A percentile compares a stretch with the other conserved stretches of the same genome.
Conservation (phyloP, 352 stramenopile genomes). For the Globisporangium nodosum region DNA sequence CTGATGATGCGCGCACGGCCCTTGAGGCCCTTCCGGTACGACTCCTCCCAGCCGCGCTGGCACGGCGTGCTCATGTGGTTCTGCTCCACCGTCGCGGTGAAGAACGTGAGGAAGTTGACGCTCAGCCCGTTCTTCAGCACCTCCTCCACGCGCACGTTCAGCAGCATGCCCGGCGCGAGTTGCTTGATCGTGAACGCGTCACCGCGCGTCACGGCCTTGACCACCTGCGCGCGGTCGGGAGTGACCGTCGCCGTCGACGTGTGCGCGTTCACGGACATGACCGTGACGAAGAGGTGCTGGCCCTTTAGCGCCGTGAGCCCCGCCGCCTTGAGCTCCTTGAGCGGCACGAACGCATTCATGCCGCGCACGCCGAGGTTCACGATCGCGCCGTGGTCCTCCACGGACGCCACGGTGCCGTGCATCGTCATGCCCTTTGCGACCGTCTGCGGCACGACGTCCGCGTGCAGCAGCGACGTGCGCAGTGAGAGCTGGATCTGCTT, state of each 20-base stretch:
- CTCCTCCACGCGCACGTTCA: slow-evolving; percentile 90
- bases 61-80: slow-evolving; percentile 87
- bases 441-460: slow-evolving; percentile 50
- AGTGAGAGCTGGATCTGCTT: slow-evolving; percentile 91
- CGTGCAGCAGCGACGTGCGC: slow-evolving; percentile 82
- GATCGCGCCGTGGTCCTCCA: slow-evolving; percentile 94
- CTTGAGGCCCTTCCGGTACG: slow-evolving; percentile 81
- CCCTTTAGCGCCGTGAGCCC: slow-evolving; percentile 31
- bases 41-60: slow-evolving; percentile 63
- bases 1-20: slow-evolving; percentile 80
- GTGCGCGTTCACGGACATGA: slow-evolving; percentile 70
- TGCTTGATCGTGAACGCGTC: slow-evolving; percentile 86
- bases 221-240: slow-evolving; percentile 46
- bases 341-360: slow-evolving; percentile 69
- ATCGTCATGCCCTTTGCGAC: slow-evolving; percentile 71
- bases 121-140: slow-evolving; percentile 79
- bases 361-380: slow-evolving; percentile 87
- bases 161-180: slow-evolving; percentile 89
- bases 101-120: slow-evolving; percentile 89
- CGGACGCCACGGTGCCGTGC: slow-evolving; percentile 80
- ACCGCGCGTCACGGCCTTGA: slow-evolving; percentile 78
- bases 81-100: slow-evolving; percentile 83
- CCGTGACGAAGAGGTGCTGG: slow-evolving; percentile 64
- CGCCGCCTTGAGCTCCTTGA: slow-evolving; percentile 53
- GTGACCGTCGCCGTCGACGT: slow-evolving; percentile 73